Evolutionary conservation across 345 rosid species (phyloP).

Genomic region (Arabis hirsuta): DNA sequence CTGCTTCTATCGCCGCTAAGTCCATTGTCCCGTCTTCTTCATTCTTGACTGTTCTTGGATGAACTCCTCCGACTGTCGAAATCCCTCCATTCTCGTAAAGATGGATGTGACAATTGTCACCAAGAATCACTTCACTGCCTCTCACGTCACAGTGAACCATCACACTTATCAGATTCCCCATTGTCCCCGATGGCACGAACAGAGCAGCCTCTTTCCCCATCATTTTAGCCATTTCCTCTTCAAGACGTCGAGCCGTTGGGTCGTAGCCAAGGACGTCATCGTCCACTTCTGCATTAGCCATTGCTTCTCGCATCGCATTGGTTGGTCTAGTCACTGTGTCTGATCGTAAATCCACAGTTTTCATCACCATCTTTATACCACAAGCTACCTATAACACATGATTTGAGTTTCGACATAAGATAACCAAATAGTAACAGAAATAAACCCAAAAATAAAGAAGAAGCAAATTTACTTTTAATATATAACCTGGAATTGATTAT

Average conservation of each 20-base stretch:
- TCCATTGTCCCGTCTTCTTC: conserved; percentile 89
- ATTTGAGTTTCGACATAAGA: no score
- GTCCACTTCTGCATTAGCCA: conserved; percentile 89
- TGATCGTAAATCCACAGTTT: conserved; percentile 83
- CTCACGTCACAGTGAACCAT: conserved; percentile 83
- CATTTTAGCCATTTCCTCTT: conserved; percentile 75
- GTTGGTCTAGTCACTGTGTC: conserved; percentile 93
- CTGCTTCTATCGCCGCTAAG: conserved; percentile 68
- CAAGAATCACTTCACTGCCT: conserved; percentile 93
- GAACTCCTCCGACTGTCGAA: conserved; percentile 87
- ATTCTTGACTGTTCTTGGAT: conserved; percentile 76
- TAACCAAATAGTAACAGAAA: background rate
- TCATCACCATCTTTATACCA: conserved; percentile 64
- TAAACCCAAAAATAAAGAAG: background rate
- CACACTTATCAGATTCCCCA: conserved; percentile 95
- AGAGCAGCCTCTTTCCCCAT: conserved; percentile 85
- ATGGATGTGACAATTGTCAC: conserved; percentile 78
- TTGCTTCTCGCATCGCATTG: conserved; percentile 79
- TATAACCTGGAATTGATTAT: background rate
- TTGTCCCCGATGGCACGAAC: conserved; percentile 92
- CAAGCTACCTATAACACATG: conserved; percentile 1
- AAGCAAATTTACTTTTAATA: background rate
- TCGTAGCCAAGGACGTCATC: conserved; percentile 78
- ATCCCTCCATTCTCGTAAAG: conserved; percentile 91
- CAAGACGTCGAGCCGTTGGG: conserved; percentile 70